Conservation (phyloP, 441 rosid species). For the Bocquillonia castaneifolia region DNA sequence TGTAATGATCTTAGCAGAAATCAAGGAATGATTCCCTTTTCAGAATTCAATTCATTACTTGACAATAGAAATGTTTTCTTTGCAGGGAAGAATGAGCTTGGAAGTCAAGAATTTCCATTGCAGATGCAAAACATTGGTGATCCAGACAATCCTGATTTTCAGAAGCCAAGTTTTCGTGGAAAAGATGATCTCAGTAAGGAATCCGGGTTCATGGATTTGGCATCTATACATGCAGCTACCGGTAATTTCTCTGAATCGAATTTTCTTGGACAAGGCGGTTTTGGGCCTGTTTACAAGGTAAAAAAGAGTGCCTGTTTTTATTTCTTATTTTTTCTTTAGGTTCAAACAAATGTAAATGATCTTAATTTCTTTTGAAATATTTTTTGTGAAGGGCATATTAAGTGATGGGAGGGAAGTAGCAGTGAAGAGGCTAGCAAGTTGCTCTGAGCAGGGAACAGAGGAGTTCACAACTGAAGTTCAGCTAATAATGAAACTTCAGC, state of each 20-base stretch:
- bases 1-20: background rate
- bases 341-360: background rate
- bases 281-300: slow-evolving; percentile 41
- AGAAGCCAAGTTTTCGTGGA: background rate
- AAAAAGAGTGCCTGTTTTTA: background rate
- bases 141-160: background rate
- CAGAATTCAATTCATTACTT: background rate
- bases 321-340: background rate
- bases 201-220: slow-evolving; percentile 14
- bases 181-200: background rate
- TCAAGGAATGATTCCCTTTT: background rate
- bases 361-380: background rate
- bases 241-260: slow-evolving; percentile 29
- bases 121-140: background rate
- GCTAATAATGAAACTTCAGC: slow-evolving; percentile 38
- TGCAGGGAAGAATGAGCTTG: slow-evolving; percentile 1
- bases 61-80: background rate
- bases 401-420: slow-evolving; percentile 40
- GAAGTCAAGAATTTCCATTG: background rate
- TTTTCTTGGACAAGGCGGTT: slow-evolving; percentile 37
- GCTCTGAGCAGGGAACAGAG: slow-evolving; percentile 30
- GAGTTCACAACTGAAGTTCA: slow-evolving; percentile 40
- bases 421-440: slow-evolving; percentile 41
- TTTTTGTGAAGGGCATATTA: slow-evolving; percentile 30
- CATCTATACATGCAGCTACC: slow-evolving; percentile 22